phyloP scores from a whole-genome alignment of 257 asterid species.

The Ophiorrhiza pumila region DNA sequence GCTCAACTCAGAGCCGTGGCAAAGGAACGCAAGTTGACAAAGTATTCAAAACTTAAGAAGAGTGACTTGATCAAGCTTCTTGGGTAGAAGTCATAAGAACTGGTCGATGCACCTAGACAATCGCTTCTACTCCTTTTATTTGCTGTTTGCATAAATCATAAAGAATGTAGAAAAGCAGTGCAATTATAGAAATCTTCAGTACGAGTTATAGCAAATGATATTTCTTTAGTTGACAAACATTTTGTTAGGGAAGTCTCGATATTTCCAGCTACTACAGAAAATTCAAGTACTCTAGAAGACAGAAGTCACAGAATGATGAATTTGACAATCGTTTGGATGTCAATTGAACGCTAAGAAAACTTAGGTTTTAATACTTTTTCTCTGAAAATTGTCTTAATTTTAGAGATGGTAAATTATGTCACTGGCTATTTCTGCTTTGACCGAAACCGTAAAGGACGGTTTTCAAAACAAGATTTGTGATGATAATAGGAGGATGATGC shows the following conservation, averaged over 20 bases:
- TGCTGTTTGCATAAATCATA: background rate
- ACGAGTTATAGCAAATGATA: background rate
- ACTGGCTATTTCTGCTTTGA: no score
- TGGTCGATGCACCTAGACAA: background rate
- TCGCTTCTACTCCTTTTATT: background rate
- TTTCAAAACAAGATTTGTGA: no score
- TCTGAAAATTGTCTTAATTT: no score
- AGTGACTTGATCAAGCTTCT: constrained; percentile 30
- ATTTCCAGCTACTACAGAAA: background rate
- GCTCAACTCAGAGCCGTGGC: constrained; percentile 37
- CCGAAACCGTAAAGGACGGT: no score
- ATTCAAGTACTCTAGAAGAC: background rate
- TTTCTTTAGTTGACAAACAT: background rate
- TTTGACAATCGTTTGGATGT: background rate
- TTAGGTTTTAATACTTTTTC: no score
- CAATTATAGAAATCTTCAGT: background rate
- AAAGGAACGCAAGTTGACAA: constrained; percentile 27
- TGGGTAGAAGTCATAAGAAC: background rate
- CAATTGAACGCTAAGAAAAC: no score
- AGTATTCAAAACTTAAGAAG: constrained; percentile 31
- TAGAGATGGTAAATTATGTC: no score
- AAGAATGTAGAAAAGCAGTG: background rate
- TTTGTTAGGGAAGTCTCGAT: background rate
- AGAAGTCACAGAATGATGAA: background rate
- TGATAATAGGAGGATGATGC: no score